A percentile compares a stretch with the other conserved stretches of the same genome.
Conservation (phyloP, 2,329 filamentous ascomycete genomes). For the Tothia fuscella region DNA sequence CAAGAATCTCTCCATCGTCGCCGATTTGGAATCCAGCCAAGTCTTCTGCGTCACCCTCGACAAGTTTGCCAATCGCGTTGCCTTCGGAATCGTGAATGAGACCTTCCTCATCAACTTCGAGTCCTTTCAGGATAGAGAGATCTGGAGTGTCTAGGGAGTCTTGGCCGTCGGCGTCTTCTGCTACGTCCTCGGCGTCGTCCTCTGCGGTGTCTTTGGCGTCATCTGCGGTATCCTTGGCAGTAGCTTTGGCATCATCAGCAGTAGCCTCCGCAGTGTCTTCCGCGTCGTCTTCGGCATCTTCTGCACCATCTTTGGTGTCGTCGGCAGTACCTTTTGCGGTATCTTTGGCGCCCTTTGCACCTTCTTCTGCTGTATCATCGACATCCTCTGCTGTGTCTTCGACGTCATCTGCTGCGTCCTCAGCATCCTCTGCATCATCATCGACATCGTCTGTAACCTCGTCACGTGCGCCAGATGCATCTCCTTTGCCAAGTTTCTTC, state of each 20-base stretch:
- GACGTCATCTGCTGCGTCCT: conserved; percentile 18
- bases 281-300: conserved; percentile 17
- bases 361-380: conserved; percentile 14
- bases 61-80: conserved; percentile 36
- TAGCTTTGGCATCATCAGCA: conserved; percentile 13
- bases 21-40: conserved; percentile 40
- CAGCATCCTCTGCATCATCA: conserved; percentile 12
- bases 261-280: conserved; percentile 16
- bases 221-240: conserved; percentile 19
- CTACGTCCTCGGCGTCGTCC: conserved; percentile 18
- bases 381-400: conserved; percentile 21
- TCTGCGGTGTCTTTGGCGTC: conserved; percentile 19
- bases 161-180: conserved; percentile 12
- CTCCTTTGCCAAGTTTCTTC: conserved; percentile 16
- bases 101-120: conserved; percentile 43
- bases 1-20: conserved; percentile 43
- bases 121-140: conserved; percentile 36
- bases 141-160: too few species aligned
- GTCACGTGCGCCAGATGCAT: conserved; percentile 16
- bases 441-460: conserved; percentile 23
- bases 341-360: conserved; percentile 19
- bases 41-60: conserved; percentile 41
- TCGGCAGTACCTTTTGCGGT: conserved; percentile 20
- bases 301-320: conserved; percentile 17
- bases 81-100: conserved; percentile 39